These are phyloP conservation scores for Eragrostis tef DNA, from an alignment of 202 grass and related monocot genomes.

Conservation along the genomic window DNA sequence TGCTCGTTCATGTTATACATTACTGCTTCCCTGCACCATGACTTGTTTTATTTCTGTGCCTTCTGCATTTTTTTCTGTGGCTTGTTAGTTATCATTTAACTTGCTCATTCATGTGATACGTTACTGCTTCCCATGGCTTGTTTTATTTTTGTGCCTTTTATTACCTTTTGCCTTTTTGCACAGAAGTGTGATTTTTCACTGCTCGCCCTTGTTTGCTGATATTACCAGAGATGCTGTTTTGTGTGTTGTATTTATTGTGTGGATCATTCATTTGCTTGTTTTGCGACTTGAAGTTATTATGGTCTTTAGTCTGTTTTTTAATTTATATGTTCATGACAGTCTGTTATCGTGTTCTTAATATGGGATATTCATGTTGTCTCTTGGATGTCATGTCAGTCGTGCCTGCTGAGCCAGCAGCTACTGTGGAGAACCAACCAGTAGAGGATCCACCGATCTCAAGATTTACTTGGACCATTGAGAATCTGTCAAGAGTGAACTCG, in stretches of 20 bases:
- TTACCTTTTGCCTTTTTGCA: no score
- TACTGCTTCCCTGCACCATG: not conserved
- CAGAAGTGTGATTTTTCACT: conserved; percentile 7
- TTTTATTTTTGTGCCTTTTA: conserved; percentile 3
- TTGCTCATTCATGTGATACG: not conserved
- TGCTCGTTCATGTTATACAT: not conserved
- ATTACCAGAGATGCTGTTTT: not conserved
- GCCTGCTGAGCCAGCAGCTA: conserved; percentile 65
- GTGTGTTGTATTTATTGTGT: not conserved
- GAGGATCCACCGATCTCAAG: conserved; percentile 86
- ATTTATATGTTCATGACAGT: not conserved
- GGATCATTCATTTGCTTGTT: not conserved
- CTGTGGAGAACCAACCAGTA: conserved; percentile 79
- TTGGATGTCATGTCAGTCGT: conserved; percentile 50
- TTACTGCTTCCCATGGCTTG: not conserved
- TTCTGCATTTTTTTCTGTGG: conserved; percentile 22
- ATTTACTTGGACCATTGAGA: conserved; percentile 96
- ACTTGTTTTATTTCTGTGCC: conserved; percentile 18
- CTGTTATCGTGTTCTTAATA: no score
- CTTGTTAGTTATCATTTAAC: conserved; percentile 15
- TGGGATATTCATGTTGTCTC: conserved; percentile 25
- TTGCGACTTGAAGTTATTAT: not conserved
- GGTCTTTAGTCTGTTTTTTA: conserved; percentile 18
- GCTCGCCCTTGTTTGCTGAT: not conserved
- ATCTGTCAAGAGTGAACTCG: conserved; percentile 77